Evolutionary conservation across 1,139 yeast species (phyloP).

Genomic region (Saccharomyces hybrid): DNA sequence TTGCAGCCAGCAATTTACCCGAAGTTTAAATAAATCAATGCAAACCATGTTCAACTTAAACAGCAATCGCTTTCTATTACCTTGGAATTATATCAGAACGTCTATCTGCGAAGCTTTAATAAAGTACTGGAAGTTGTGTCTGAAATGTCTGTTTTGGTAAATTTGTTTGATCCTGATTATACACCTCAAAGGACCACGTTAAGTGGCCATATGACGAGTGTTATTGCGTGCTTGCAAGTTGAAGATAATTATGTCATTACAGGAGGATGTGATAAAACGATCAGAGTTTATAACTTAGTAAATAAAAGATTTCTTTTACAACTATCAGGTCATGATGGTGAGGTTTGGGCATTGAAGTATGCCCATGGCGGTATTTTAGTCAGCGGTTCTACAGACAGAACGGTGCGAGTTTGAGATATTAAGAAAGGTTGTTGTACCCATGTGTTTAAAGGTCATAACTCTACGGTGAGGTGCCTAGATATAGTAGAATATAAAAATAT

Average conservation of each 20-base stretch:
- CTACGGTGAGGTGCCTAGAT: constrained; percentile 86
- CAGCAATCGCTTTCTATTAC: neutral
- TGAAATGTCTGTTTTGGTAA: constrained; percentile 37
- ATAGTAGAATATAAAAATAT: constrained; percentile 57
- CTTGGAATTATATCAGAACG: neutral
- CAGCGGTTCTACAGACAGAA: constrained; percentile 85
- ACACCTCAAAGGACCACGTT: constrained; percentile 64
- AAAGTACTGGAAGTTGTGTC: neutral
- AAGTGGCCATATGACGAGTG: constrained; percentile 69
- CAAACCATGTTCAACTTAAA: neutral
- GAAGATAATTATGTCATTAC: constrained; percentile 88
- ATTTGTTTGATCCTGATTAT: constrained; percentile 78
- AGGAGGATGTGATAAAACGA: constrained; percentile 82
- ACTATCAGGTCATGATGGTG: constrained; percentile 87
- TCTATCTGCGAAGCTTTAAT: neutral
- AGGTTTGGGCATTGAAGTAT: constrained; percentile 96
- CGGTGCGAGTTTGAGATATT: constrained; percentile 87
- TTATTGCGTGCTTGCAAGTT: constrained; percentile 88
- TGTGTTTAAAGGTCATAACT: constrained; percentile 80
- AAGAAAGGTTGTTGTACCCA: constrained; percentile 46
- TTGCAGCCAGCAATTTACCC: neutral
- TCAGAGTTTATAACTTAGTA: constrained; percentile 70
- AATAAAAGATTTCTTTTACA: constrained; percentile 65
- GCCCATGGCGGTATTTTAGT: constrained; percentile 49
- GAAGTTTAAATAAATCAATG: neutral